Base-by-base conservation (phyloP, 2,329 filamentous ascomycete genomes). In the Aureobasidium sp. region DNA sequence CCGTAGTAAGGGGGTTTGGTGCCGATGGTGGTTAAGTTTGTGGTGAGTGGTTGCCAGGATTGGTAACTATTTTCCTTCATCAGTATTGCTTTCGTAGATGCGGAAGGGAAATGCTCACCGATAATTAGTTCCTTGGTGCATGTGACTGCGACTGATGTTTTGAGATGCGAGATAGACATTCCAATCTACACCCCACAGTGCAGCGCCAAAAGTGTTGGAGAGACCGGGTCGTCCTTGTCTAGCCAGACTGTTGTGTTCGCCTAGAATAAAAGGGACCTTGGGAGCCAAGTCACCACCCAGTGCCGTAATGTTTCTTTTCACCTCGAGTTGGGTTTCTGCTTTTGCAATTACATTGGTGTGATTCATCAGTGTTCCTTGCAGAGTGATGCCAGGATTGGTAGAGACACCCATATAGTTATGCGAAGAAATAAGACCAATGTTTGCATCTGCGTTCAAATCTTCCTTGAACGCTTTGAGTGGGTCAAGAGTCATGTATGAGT, bases 1-100 rank as follows among this genome's bases (percentile, higher is more conserved):
- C 83, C 84, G 66, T 88, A 87, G 70, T 86, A 88, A 0, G 85
- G 84, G 0, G 85, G 74, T 67, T 85, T 86, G 25, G 84, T 87
- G 15, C 83, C 84, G 2, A 77, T 74, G 8, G 74, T 73, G 0
- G 79, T 78, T 13, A 75, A 75, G 52, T 74, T 69, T 0, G 83
- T 86, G 5, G 73, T 67, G 48, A 86, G 66, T 0, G 84, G 83
- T 67, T 87, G 84, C 84, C 84, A 87, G 50, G 77, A 74, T 63
- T 77, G 77, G 68, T 87, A 87, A 8, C 57, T 60, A 3, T 10
- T 16, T 3, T 13, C 36, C 29, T 30, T n/a, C 29, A 21, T 36
- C 15, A n/a, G 34, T 55, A 6, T 21, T 21, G 21, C 21, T 21
- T 21, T 21, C 21, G 1, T 21, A 1, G 21, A 21, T 21, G 21